phyloP scores from a whole-genome alignment of 805 yeast species.

The Cyberlindnera subsufficiens region DNA sequence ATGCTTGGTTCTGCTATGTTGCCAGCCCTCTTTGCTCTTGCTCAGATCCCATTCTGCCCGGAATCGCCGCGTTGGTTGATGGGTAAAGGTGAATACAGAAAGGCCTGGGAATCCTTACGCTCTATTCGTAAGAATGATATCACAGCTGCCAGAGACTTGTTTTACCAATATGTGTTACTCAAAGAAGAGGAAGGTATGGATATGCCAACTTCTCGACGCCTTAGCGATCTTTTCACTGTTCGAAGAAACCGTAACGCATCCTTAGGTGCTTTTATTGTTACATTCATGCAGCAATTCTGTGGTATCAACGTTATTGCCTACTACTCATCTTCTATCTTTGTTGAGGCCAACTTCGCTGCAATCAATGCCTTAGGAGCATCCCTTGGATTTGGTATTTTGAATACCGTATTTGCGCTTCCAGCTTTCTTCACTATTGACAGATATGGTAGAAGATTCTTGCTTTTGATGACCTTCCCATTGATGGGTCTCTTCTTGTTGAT shows the following conservation, averaged over 20 bases:
- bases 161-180: slow-evolving; percentile 60
- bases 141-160: slow-evolving; percentile 65
- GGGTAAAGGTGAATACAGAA: slow-evolving; percentile 60
- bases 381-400: slow-evolving; percentile 81
- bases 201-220: slow-evolving; percentile 39
- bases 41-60: slow-evolving; percentile 63
- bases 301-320: slow-evolving; percentile 87
- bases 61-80: slow-evolving; percentile 76
- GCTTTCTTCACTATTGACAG: slow-evolving; percentile 76
- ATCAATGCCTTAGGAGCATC: slow-evolving; percentile 69
- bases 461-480: slow-evolving; percentile 55
- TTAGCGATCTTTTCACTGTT: slow-evolving; percentile 56
- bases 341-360: slow-evolving; percentile 57
- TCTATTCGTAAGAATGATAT: slow-evolving; percentile 45
- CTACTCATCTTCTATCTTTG: slow-evolving; percentile 73
- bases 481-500: slow-evolving; percentile 55
- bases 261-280: slow-evolving; percentile 72
- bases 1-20: slow-evolving; percentile 65
- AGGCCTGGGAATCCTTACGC: slow-evolving; percentile 47
- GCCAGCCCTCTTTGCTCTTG: slow-evolving; percentile 55
- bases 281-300: slow-evolving; percentile 90
- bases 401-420: slow-evolving; percentile 76
- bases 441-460: slow-evolving; percentile 63
- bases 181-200: slow-evolving; percentile 53
- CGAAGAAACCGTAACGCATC: slow-evolving; percentile 84